Base-by-base conservation (phyloP, 352 stramenopile species). In the Pythium pectinolyticum region DNA sequence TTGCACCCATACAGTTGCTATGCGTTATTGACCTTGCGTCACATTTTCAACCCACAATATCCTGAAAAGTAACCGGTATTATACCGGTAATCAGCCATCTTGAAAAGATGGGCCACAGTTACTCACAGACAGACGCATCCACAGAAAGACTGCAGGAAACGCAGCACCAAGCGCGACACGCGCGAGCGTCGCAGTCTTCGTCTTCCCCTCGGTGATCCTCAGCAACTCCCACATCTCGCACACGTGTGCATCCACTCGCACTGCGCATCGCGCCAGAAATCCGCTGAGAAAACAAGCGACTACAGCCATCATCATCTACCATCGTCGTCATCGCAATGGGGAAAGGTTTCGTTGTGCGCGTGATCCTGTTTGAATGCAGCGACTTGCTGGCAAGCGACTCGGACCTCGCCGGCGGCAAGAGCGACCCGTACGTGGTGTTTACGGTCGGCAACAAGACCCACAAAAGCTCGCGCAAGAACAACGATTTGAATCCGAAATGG, bases 381-480 rank as follows among this genome's bases (percentile, higher is more conserved):
- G 74, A 88, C 64, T 61, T 90, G 47, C 66, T 77, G 28, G 77
- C 77, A 9, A 69, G 69, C 19, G 77, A 90, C 63, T 32, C 73
- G 53, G 67, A 78, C 31, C 47, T 85, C 19, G 74, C 78, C 22
- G 79, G 78, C 30, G 80, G 81, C 61, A 90, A 88, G 69, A 90
- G 84, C 70, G 78, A 90, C 70, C 76, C 80, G 60, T 92, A 90
- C 67, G 84, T 92, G 43, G 71, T 88, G 2, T 87, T 90, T 53
- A 68, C 71, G 25, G 51, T 88, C n/a, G 75, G 65, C 28, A 59
- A 74, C 32, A 41, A 60, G 27, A 84, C 67, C 11, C 70, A 73
- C 53, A 90, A 88, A 69, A 93, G 84, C 67, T 89, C 80, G 43
- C 74, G 73, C 51, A 77, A 90, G 63, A 70, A 58, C 47, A 88